Base-by-base conservation (phyloP, 2,329 filamentous ascomycete genomes). In the Colletotrichum zoysiae region DNA sequence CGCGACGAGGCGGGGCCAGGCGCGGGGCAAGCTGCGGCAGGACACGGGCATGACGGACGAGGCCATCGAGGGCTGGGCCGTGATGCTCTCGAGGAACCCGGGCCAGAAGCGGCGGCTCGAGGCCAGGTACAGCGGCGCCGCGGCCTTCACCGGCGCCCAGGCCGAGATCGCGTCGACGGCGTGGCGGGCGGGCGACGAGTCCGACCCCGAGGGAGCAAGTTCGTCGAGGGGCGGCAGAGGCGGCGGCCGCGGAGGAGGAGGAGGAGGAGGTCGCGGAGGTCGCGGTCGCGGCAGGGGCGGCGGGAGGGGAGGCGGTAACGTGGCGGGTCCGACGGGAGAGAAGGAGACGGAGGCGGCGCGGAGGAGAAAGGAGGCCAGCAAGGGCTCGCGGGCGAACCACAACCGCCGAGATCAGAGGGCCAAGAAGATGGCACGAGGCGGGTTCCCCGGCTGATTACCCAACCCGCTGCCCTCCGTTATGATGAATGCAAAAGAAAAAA, bases 11-110 rank as follows among this genome's bases (percentile, higher is more conserved):
- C 86, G 92, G 73, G 86, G 91, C 0, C 86, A 87, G 30, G 83
- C 87, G 1, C 87, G 96, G 50, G 81, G 81, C 8, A 88, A 87
- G 44, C 79, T 99, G 60, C 92, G 91, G 75, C 87, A 88, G 30
- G 91, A 95, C 71, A 97, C 94, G 0, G 92, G 92, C 5, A 94
- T 98, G 94, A 95, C 94, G 0, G 95, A 98, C 76, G 95, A 98
- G 81, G 91, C 92, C 3, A 92, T 99, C 44, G 96, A 98, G 81
- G 96, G 96, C 6, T 99, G 95, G 95, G 94, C 89, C 0, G 84
- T 97, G 60, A 97, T 98, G 93, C 82, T 98, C 9, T 84, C 85
- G 16, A 88, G 95, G 42, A 92, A 95, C 76, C 88, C 93, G 1
- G 88, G 89, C 76, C 88, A 91, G 71, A 84, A 92, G 79, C 88